Conservation (phyloP, 768 basidiomycete genomes). For the Cystobasidiopsis lactophilus region DNA sequence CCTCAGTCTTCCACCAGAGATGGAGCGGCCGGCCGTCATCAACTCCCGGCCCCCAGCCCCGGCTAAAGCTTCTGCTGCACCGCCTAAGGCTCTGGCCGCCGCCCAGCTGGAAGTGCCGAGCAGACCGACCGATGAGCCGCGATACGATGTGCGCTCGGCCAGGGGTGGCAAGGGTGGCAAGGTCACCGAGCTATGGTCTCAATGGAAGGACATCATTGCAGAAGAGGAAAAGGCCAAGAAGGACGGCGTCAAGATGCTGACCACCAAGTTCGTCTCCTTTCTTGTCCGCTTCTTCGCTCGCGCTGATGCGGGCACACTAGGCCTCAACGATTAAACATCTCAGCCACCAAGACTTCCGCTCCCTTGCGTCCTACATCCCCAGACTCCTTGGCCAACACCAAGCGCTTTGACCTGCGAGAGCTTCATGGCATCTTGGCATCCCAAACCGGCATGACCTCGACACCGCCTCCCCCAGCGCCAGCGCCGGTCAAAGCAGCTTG, state of each 20-base stretch:
- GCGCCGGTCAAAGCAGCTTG: too few relatives aligned
- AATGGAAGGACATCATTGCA: conserved; percentile 4
- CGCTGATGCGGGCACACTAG: not conserved
- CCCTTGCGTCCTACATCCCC: not conserved
- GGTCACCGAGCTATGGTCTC: conserved; percentile 4
- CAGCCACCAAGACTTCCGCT: not conserved
- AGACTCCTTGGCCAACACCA: not conserved
- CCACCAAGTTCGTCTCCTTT: not conserved
- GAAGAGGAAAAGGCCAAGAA: not conserved
- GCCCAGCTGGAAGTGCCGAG: not conserved
- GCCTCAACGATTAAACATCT: not conserved
- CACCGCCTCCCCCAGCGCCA: too few relatives aligned
- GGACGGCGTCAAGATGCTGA: not conserved
- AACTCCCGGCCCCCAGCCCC: too few relatives aligned
- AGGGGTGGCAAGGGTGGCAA: conserved; percentile 7
- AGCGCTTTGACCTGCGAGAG: not conserved
- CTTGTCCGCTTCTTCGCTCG: not conserved
- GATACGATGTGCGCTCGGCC: conserved; percentile 2
- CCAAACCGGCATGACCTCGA: too few relatives aligned
- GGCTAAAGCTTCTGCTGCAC: too few relatives aligned
- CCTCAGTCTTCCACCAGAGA: too few relatives aligned
- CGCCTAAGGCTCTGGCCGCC: not conserved
- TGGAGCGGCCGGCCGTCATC: too few relatives aligned
- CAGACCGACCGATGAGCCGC: not conserved
- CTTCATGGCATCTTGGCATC: not conserved